Evolutionary conservation across 2,329 filamentous ascomycete species (phyloP).

Genomic region (Thyridium curvatum): DNA sequence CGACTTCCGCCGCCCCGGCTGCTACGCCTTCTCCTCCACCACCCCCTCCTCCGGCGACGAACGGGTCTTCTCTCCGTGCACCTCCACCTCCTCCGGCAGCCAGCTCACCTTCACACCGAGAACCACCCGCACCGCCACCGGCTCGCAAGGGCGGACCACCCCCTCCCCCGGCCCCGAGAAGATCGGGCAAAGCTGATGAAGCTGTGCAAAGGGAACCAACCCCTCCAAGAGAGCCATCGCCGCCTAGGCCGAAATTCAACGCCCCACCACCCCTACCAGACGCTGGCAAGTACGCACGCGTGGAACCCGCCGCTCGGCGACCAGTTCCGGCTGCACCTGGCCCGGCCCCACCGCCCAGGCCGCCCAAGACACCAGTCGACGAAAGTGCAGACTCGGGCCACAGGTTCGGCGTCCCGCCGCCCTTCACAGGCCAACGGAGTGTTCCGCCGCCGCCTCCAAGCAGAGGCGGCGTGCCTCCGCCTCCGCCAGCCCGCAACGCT

Average conservation of each 20-base stretch:
- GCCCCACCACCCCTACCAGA: slow-evolving; percentile 85
- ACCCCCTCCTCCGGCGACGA: slow-evolving; percentile 22
- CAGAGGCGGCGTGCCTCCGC: slow-evolving; percentile 65
- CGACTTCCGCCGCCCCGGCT: slow-evolving; percentile 9
- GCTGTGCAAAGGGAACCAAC: slow-evolving; percentile 34
- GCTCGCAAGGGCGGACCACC: slow-evolving; percentile 35
- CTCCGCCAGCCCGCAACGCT: slow-evolving; percentile 47
- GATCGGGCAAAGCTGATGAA: slow-evolving; percentile 47
- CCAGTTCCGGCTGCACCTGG: slow-evolving; percentile 42
- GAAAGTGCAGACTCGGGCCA: slow-evolving; percentile 53
- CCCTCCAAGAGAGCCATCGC: slow-evolving; percentile 65
- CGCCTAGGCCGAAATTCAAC: slow-evolving; percentile 66
- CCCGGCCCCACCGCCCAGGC: slow-evolving; percentile 62
- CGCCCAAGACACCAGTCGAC: slow-evolving; percentile 65
- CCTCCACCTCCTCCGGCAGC: slow-evolving; percentile 26
- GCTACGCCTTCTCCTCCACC: slow-evolving; percentile 8
- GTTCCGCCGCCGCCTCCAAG: slow-evolving; percentile 71
- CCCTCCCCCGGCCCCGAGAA: slow-evolving; percentile 53
- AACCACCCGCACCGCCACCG: slow-evolving; percentile 36
- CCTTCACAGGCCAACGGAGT: slow-evolving; percentile 63
- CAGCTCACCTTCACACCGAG: slow-evolving; percentile 10
- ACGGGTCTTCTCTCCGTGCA: slow-evolving; percentile 15
- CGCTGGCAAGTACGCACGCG: slow-evolving; percentile 77
- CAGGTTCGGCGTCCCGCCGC: slow-evolving; percentile 72
- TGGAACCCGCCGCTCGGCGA: slow-evolving; percentile 36